These are phyloP conservation scores for Russula virescens DNA, from an alignment of 768 basidiomycete species.

Conservation along the genomic window DNA sequence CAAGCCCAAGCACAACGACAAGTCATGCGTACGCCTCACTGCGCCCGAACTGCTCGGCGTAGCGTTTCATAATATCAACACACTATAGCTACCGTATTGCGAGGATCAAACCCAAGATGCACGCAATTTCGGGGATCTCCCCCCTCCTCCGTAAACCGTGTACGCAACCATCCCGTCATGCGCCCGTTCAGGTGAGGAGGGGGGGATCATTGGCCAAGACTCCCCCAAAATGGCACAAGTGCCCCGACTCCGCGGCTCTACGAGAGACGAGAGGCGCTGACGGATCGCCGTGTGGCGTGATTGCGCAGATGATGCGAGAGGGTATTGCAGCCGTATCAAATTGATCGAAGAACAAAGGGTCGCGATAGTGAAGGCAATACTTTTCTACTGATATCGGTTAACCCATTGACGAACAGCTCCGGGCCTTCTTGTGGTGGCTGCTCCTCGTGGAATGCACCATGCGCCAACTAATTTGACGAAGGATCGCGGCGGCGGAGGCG, in stretches of 20 bases:
- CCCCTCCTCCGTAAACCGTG: neutral
- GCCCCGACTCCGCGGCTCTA: constrained; percentile 12
- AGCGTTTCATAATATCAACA: constrained; percentile 2
- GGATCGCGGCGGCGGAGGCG: no score
- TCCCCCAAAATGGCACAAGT: neutral
- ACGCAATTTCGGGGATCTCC: neutral
- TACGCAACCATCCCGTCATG: neutral
- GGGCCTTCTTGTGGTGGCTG: no score
- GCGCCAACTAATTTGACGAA: neutral
- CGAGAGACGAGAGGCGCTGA: constrained; percentile 3
- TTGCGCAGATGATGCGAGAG: constrained; percentile 10
- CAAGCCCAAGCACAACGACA: neutral
- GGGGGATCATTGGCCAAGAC: neutral
- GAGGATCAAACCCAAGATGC: constrained; percentile 11
- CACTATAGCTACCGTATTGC: neutral
- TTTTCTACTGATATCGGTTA: neutral
- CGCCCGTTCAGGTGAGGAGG: neutral
- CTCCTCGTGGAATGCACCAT: neutral
- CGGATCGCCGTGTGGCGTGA: constrained; percentile 21
- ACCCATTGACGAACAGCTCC: neutral
- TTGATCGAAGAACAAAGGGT: neutral
- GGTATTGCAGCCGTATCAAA: constrained; percentile 1
- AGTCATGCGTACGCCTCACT: neutral
- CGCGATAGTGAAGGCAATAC: neutral
- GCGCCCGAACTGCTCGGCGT: neutral